phyloP scores from a whole-genome alignment of 257 asterid genomes.

The Ballota nigra region DNA sequence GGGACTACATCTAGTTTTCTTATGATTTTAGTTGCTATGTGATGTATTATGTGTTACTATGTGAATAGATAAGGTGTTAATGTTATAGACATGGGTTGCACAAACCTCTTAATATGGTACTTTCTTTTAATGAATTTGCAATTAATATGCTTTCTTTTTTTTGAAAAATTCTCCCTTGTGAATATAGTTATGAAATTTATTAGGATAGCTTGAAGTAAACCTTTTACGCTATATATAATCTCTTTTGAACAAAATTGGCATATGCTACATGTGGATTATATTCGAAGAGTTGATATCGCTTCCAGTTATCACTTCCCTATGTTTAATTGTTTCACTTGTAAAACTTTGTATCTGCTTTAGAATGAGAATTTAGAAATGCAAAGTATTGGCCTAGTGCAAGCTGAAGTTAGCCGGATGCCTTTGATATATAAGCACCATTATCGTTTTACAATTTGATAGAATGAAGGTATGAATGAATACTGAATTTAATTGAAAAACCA shows the following conservation, averaged over 20 bases:
- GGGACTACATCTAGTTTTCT: constrained; percentile 30
- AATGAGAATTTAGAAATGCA: neutral
- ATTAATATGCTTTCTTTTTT: constrained; percentile 9
- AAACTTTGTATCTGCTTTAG: neutral
- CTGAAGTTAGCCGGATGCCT: neutral
- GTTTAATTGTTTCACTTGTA: neutral
- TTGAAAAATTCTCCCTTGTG: neutral
- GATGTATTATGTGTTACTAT: constrained; percentile 32
- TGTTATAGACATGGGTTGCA: constrained; percentile 40
- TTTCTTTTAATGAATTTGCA: neutral
- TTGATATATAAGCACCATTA: neutral
- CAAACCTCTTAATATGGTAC: constrained; percentile 17
- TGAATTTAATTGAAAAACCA: no score
- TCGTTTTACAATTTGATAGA: no score
- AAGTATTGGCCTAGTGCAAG: neutral
- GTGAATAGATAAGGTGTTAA: constrained; percentile 54
- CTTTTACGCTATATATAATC: neutral
- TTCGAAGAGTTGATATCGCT: neutral
- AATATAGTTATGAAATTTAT: neutral
- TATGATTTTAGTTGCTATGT: constrained; percentile 32
- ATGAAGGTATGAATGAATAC: no score
- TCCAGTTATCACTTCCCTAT: neutral
- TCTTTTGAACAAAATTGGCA: neutral
- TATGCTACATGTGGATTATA: no score
- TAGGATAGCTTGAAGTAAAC: neutral